A percentile compares a stretch with the other conserved stretches of the same genome.
Evolutionary conservation across 345 rosid species (phyloP).

Genomic region (Camelina hispida): DNA sequence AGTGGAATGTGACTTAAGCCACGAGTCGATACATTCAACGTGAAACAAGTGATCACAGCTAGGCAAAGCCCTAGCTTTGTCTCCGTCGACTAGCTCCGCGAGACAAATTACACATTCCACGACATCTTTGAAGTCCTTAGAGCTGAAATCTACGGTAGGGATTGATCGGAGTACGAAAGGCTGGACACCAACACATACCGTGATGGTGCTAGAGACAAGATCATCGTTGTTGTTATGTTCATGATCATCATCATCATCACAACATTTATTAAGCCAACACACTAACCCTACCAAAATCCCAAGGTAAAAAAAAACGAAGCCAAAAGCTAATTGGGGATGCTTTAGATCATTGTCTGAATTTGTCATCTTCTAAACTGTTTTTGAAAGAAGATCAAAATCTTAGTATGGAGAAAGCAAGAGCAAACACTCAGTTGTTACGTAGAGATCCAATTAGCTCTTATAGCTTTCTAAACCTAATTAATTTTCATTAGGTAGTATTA

Average conservation of each 20-base stretch:
- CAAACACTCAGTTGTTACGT: background rate
- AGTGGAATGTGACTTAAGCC: slow-evolving; percentile 76
- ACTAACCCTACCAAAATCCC: background rate
- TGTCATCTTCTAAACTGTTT: slow-evolving; percentile 3
- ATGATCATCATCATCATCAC: background rate
- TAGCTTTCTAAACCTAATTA: background rate
- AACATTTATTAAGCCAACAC: background rate
- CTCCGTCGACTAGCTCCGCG: slow-evolving; percentile 69
- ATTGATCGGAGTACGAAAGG: slow-evolving; percentile 54
- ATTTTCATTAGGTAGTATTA: background rate
- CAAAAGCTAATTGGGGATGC: background rate
- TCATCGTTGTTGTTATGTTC: slow-evolving; percentile 5
- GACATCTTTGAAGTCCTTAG: slow-evolving; percentile 52
- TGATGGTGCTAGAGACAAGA: background rate
- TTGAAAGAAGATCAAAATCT: background rate
- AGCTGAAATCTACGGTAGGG: slow-evolving; percentile 53
- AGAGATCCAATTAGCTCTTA: background rate
- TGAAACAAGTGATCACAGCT: slow-evolving; percentile 82
- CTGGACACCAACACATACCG: slow-evolving; percentile 47
- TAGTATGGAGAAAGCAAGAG: background rate
- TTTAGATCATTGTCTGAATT: background rate
- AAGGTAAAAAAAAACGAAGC: background rate
- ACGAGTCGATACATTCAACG: slow-evolving; percentile 79
- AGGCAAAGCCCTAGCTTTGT: slow-evolving; percentile 65
- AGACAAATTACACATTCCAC: slow-evolving; percentile 79